Evolutionary conservation across 805 yeast species (phyloP).

Genomic region (Candida railenensis): DNA sequence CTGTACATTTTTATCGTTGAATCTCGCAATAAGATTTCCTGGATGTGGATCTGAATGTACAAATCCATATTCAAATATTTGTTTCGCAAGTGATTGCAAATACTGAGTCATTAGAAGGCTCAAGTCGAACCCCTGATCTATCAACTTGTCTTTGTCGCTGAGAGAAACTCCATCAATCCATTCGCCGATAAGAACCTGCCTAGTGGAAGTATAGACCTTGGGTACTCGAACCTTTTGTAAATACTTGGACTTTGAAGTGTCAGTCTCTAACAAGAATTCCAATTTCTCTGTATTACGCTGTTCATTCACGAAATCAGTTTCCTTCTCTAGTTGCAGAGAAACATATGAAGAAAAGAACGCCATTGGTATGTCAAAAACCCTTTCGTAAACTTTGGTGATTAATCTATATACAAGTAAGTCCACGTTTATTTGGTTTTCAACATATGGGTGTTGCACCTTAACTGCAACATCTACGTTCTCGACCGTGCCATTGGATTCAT

Average conservation of each 20-base stretch:
- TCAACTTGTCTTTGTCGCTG: constrained; percentile 43
- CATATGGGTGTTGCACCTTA: constrained; percentile 65
- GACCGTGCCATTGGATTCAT: constrained; percentile 6
- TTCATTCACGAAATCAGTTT: constrained; percentile 62
- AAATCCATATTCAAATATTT: constrained; percentile 64
- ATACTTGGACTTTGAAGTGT: constrained; percentile 18
- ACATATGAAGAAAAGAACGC: constrained; percentile 55
- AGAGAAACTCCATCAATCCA: constrained; percentile 76
- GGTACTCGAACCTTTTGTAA: constrained; percentile 55
- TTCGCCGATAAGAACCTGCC: constrained; percentile 60
- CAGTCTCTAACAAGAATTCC: constrained; percentile 36
- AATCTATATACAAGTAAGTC: constrained; percentile 60
- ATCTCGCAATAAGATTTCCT: constrained; percentile 65
- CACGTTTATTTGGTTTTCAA: constrained; percentile 55
- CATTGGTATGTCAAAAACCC: constrained; percentile 64
- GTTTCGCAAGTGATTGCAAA: constrained; percentile 51
- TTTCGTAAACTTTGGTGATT: constrained; percentile 53
- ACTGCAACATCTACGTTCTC: constrained; percentile 57
- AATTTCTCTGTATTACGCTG: constrained; percentile 48
- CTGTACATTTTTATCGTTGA: constrained; percentile 23
- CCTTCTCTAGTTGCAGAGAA: constrained; percentile 55
- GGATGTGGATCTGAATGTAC: constrained; percentile 83
- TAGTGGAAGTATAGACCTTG: constrained; percentile 43
- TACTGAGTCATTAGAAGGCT: constrained; percentile 48
- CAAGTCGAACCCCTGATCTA: constrained; percentile 37